Evolutionary conservation across 345 rosid genomes (phyloP), one percentile per base, ranked within the genome.

Genomic region (Punica granatum): DNA sequence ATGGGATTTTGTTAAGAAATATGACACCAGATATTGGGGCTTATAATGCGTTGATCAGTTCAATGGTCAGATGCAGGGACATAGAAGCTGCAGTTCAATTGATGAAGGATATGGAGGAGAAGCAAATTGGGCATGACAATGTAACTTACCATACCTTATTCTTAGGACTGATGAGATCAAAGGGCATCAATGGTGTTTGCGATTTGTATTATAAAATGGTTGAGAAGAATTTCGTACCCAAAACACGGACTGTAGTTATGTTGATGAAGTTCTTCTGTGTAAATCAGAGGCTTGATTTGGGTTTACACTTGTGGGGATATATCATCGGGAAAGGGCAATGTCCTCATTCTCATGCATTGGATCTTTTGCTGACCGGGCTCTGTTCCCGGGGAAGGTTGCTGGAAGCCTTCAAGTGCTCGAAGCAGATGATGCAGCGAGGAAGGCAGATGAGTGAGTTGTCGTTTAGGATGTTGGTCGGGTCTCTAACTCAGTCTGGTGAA

Each of bases 301-400:
- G 90, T 51, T 37, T 88, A 70, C 64, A 72, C 67, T 56, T 90
- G 66, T 93, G 97, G 97, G 67, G 36, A 26, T 86, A 88, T 76
- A 41, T 87, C 67, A 32, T 86, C 61, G 84, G 76, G 69, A 88
- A 84, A 76, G 96, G 94, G 49, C 82, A 75, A 73, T 83, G 90
- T 67, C 96, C 98, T 62, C 96, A 90, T 72, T 70, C 84, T 42
- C 96, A 90, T 67, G 95, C 92, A 13, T 68, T 92, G 75, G 92
- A 92, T 49, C 83, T 90, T 61, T 74, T 88, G 77, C 86, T 82
- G 26, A 88, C 90, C 28, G 96, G 80, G 63, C 46, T 92, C 46
- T 90, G 97, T 62, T 81, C 94, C 13, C 73, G 90, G 23, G 78
- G 85, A 67, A 78, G 89, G 61, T 64, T 65, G 28, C 65, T 58